Percentiles rank a stretch among this genome's conserved stretches.
These are phyloP conservation scores for Amniculicola lignicola DNA, from an alignment of 495 filamentous ascomycete genomes.

Conservation along the genomic window DNA sequence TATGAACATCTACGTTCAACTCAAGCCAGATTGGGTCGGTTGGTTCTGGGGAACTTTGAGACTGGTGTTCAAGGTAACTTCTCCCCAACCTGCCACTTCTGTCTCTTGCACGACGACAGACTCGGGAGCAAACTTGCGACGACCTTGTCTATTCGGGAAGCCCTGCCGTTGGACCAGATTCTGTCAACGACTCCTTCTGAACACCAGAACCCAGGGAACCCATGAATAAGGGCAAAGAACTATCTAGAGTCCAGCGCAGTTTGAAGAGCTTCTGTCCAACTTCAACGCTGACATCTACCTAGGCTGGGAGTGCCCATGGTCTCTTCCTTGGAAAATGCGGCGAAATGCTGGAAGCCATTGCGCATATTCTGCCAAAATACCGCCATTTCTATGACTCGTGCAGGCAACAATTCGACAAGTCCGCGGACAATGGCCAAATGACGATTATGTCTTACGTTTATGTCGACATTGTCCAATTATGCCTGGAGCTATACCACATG, in stretches of 20 bases:
- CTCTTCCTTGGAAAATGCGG: conserved; percentile 23
- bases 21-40: conserved; percentile 13
- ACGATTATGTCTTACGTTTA: conserved; percentile 27
- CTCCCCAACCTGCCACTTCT: neutral
- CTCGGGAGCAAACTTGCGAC: too few relatives aligned
- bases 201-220: too few relatives aligned
- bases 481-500: conserved; percentile 23
- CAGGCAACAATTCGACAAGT: neutral
- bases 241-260: too few relatives aligned
- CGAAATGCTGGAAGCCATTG: conserved; percentile 20
- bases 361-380: conserved; percentile 19
- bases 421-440: neutral
- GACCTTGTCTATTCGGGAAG: too few relatives aligned
- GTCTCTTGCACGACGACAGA: neutral
- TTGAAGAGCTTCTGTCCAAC: too few relatives aligned
- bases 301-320: conserved; percentile 20
- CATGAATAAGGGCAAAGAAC: too few relatives aligned
- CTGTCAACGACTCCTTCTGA: too few relatives aligned
- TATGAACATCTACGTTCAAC: conserved; percentile 11
- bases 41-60: conserved; percentile 22
- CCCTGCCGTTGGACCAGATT: too few relatives aligned
- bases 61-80: conserved; percentile 20
- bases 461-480: conserved; percentile 28
- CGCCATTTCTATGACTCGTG: conserved; percentile 12
- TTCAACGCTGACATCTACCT: neutral